Conservation (phyloP, 2,329 filamentous ascomycete genomes). For the Hawksworthiomyces lignivorus region DNA sequence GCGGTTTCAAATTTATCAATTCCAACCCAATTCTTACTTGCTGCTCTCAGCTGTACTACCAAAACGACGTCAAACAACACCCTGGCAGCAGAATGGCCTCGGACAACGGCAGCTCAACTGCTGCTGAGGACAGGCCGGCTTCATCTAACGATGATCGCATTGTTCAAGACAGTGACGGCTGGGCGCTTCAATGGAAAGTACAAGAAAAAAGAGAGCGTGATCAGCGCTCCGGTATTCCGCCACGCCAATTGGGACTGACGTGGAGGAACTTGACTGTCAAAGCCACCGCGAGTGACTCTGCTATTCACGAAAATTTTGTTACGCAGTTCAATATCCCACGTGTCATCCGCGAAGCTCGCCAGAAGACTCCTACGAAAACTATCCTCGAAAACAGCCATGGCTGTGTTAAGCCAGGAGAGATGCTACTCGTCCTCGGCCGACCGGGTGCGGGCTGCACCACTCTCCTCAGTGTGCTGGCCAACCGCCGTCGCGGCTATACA, state of each 20-base stretch:
- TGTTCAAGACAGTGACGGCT: too few relatives aligned
- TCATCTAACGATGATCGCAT: too few relatives aligned
- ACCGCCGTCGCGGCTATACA: slow-evolving; percentile 54
- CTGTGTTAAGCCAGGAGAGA: slow-evolving; percentile 46
- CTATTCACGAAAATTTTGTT: slow-evolving; percentile 17
- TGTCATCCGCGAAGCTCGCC: slow-evolving; percentile 42
- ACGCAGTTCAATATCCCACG: slow-evolving; percentile 51
- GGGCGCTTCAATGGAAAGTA: background rate
- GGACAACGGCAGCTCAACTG: slow-evolving; percentile 8
- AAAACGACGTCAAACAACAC: too few relatives aligned
- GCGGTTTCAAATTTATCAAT: too few relatives aligned
- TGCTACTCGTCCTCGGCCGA: slow-evolving; percentile 49
- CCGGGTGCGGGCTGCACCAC: slow-evolving; percentile 53
- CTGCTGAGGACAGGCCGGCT: background rate
- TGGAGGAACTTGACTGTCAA: background rate
- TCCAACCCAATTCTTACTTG: too few relatives aligned
- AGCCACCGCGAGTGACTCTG: background rate
- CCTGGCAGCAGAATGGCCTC: slow-evolving; percentile 2
- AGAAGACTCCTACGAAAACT: slow-evolving; percentile 52
- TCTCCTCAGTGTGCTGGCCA: slow-evolving; percentile 56
- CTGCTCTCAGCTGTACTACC: too few relatives aligned
- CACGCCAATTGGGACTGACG: background rate
- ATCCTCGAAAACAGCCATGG: slow-evolving; percentile 57
- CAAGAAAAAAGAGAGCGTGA: background rate
- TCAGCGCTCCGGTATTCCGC: background rate